phyloP scores from a whole-genome alignment of 139 green algal genomes.

The Closterium sp. region DNA sequence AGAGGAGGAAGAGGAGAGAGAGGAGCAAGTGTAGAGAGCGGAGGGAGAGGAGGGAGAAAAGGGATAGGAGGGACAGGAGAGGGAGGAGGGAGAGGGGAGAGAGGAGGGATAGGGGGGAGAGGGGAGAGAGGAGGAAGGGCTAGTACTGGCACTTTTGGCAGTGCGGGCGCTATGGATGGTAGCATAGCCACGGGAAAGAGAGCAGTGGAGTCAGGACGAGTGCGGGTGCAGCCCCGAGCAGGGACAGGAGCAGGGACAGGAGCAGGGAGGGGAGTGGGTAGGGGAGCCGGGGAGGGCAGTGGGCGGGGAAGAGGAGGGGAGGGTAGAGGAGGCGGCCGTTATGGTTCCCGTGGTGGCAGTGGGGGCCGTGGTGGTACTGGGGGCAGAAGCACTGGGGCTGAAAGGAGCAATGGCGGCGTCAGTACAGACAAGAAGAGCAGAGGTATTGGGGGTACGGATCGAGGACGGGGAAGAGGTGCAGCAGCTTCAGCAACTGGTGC shows the following conservation, averaged over 20 bases:
- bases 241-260: too few relatives aligned
- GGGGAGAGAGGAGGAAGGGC: too few relatives aligned
- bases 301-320: too few relatives aligned
- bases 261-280: too few relatives aligned
- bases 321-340: background rate
- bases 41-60: background rate
- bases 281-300: too few relatives aligned
- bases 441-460: background rate
- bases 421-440: background rate
- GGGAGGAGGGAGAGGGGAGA: background rate
- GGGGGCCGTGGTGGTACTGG: too few relatives aligned
- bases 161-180: too few relatives aligned
- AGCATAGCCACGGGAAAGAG: too few relatives aligned
- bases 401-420: background rate
- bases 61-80: background rate
- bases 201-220: too few relatives aligned
- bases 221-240: too few relatives aligned
- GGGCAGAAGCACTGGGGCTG: background rate
- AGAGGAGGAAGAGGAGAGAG: background rate
- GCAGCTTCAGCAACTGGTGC: background rate
- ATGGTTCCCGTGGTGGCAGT: background rate
- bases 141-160: too few relatives aligned
- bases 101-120: background rate
- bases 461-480: background rate
- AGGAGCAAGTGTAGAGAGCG: background rate